Percentiles rank a stretch among this genome's conserved stretches.
These are phyloP conservation scores for Trypanosoma theileri DNA, from an alignment of 208 protist species.

Conservation along the genomic window DNA sequence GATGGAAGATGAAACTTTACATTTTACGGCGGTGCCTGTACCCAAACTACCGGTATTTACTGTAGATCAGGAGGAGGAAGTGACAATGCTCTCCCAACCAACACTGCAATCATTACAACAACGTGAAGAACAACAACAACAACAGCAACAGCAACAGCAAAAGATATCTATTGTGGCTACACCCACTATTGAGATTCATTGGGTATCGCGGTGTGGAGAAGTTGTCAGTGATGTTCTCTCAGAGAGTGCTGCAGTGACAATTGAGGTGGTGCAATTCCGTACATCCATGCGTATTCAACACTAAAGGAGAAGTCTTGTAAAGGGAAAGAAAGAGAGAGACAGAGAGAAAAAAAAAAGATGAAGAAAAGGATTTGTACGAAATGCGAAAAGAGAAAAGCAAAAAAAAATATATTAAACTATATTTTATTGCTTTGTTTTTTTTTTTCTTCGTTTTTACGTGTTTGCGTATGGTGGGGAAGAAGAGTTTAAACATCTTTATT, in stretches of 20 bases:
- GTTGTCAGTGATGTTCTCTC: not conserved
- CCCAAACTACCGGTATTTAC: conserved; percentile 26
- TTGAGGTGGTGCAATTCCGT: conserved; percentile 77
- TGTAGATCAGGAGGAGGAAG: conserved; percentile 3
- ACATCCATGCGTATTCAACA: conserved; percentile 43
- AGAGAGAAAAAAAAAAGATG: conserved; percentile 12
- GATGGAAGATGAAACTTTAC: conserved; percentile 62
- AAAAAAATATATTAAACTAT: conserved; percentile 12
- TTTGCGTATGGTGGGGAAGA: not conserved
- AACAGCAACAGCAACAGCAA: not conserved
- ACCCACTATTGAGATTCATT: conserved; percentile 64
- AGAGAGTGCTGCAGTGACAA: conserved; percentile 28
- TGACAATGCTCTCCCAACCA: not conserved
- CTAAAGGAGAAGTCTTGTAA: not conserved
- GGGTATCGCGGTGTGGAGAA: conserved; percentile 31
- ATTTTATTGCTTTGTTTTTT: conserved; percentile 11
- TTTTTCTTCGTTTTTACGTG: conserved; percentile 19
- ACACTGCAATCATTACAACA: not conserved
- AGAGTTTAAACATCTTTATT: no score
- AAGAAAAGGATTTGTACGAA: conserved; percentile 3
- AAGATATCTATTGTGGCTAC: conserved; percentile 27
- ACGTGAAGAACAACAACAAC: not conserved
- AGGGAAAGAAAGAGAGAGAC: conserved; percentile 5
- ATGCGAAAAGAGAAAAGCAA: not conserved
- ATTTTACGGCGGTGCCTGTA: conserved; percentile 76